phyloP scores from a whole-genome alignment of 2,329 filamentous ascomycete genomes.

The Coniella vitis region DNA sequence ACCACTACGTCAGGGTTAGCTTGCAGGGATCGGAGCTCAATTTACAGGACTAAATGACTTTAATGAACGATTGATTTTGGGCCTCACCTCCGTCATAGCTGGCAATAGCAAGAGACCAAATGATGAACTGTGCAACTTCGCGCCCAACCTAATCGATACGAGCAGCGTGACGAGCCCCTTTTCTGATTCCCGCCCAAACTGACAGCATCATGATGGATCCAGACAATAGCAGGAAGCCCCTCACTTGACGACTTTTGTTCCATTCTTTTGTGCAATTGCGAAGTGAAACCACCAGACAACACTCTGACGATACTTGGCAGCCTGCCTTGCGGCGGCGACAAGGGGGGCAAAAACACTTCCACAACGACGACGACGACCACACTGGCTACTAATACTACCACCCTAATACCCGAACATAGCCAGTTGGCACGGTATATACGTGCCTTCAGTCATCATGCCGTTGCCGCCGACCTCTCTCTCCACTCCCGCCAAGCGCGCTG shows the following conservation, averaged over 20 bases:
- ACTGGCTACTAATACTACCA: too few relatives aligned
- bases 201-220: too few relatives aligned
- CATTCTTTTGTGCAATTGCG: too few relatives aligned
- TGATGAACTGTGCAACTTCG: neutral
- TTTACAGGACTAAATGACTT: neutral
- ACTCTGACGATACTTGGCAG: too few relatives aligned
- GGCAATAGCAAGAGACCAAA: neutral
- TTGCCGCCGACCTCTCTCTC: slow-evolving; percentile 7
- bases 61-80: neutral
- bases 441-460: slow-evolving; percentile 6
- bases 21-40: slow-evolving; percentile 1
- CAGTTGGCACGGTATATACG: too few relatives aligned
- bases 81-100: neutral
- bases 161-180: neutral
- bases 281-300: too few relatives aligned
- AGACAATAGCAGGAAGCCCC: too few relatives aligned
- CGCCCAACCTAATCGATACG: neutral
- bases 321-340: too few relatives aligned
- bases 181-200: neutral
- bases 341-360: too few relatives aligned
- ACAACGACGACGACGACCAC: too few relatives aligned
- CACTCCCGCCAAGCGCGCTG: slow-evolving; percentile 18
- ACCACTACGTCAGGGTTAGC: slow-evolving; percentile 1
- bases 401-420: too few relatives aligned
- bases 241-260: too few relatives aligned